These are phyloP conservation scores for Cochlearia excelsa DNA, from an alignment of 345 rosid species.

Conservation along the genomic window DNA sequence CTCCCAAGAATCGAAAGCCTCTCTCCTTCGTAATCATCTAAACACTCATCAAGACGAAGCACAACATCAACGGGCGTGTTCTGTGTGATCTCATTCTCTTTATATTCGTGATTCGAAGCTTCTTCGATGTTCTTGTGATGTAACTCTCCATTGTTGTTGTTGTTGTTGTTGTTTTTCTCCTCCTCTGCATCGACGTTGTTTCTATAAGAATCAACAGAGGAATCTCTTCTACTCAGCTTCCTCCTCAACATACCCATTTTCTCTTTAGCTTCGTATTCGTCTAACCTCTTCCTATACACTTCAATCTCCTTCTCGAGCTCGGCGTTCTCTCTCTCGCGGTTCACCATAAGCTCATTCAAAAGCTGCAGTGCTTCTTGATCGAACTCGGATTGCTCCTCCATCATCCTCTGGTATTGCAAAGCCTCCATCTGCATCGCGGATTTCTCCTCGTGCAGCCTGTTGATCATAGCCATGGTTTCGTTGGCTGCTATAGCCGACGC, in stretches of 20 bases:
- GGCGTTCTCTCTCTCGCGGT: conserved; percentile 75
- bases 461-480: conserved; percentile 99
- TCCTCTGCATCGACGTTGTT: conserved; percentile 48
- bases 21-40: conserved; percentile 75
- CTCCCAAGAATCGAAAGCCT: conserved; percentile 82
- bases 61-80: conserved; percentile 76
- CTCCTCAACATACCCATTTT: conserved; percentile 47
- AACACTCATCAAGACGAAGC: conserved; percentile 67
- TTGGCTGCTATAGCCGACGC: conserved; percentile 89
- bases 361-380: conserved; percentile 97
- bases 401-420: conserved; percentile 95
- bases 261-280: conserved; percentile 71
- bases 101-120: conserved; percentile 20
- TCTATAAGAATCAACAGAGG: conserved; percentile 58
- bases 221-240: conserved; percentile 42
- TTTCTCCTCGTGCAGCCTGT: conserved; percentile 94
- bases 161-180: not conserved
- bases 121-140: conserved; percentile 38
- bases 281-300: conserved; percentile 52
- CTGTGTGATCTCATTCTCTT: conserved; percentile 35
- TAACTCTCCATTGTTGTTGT: conserved; percentile 44
- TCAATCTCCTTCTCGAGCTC: conserved; percentile 82
- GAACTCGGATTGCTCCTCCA: conserved; percentile 95
- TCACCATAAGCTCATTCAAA: conserved; percentile 75
- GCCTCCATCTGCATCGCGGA: conserved; percentile 99